Percentiles rank a stretch among this genome's conserved stretches.
These are phyloP conservation scores for Trametes polyzona DNA, from an alignment of 1,284 basidiomycete species.

Conservation along the genomic window DNA sequence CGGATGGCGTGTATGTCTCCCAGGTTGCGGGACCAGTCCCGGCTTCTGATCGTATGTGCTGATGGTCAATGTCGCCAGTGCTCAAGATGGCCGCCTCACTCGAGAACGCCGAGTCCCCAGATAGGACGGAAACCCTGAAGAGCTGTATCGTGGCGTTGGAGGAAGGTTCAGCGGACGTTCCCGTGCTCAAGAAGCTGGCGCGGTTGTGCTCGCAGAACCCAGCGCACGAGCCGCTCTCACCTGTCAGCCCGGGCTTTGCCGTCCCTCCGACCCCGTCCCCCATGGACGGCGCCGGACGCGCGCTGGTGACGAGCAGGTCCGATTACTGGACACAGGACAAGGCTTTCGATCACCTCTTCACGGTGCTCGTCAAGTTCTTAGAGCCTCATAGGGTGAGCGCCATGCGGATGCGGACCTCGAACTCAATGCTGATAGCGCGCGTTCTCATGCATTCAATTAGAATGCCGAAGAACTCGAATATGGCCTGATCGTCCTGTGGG, in stretches of 20 bases:
- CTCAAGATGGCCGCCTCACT: slow-evolving; percentile 50
- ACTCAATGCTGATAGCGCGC: slow-evolving; percentile 21
- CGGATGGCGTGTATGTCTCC: slow-evolving; percentile 60
- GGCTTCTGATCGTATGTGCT: slow-evolving; percentile 26
- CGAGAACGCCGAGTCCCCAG: slow-evolving; percentile 41
- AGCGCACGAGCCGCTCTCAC: slow-evolving; percentile 45
- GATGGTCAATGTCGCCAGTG: slow-evolving; percentile 42
- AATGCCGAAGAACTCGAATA: slow-evolving; percentile 67
- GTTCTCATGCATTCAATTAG: slow-evolving; percentile 42
- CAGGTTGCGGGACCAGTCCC: slow-evolving; percentile 8
- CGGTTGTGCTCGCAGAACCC: slow-evolving; percentile 64
- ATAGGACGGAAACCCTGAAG: slow-evolving; percentile 53
- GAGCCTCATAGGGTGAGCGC: slow-evolving; percentile 57
- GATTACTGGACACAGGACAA: slow-evolving; percentile 71
- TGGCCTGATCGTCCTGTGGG: slow-evolving; percentile 76
- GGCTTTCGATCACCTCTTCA: slow-evolving; percentile 67
- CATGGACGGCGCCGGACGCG: slow-evolving; percentile 37
- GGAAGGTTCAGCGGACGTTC: slow-evolving; percentile 51
- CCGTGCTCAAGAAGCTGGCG: slow-evolving; percentile 62
- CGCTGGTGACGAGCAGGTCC: slow-evolving; percentile 47
- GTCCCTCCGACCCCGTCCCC: slow-evolving; percentile 39
- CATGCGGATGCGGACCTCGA: slow-evolving; percentile 11
- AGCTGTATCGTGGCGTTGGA: slow-evolving; percentile 56
- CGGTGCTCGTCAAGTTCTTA: slow-evolving; percentile 62
- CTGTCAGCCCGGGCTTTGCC: slow-evolving; percentile 53